These are phyloP conservation scores for Dendrocalamus latiflorus DNA, from an alignment of 202 grass and related monocot genomes.

Conservation along the genomic window DNA sequence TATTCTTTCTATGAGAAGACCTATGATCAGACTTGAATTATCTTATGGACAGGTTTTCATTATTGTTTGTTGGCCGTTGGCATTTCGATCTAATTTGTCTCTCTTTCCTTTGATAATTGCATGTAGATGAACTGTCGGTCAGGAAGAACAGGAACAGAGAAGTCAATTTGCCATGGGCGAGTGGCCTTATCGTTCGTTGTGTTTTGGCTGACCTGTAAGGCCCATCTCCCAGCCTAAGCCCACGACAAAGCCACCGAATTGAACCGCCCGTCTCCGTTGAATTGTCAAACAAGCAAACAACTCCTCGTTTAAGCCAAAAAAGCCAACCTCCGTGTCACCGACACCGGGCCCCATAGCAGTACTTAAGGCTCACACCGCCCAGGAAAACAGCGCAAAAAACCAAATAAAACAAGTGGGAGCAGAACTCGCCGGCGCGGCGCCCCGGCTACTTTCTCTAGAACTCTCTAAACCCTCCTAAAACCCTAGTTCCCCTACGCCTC, in stretches of 20 bases:
- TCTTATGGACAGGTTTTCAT: background rate
- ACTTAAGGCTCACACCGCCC: background rate
- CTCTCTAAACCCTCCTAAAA: slow-evolving; percentile 58
- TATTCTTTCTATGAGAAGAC: background rate
- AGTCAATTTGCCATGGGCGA: background rate
- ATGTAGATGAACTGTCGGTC: background rate
- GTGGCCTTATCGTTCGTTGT: background rate
- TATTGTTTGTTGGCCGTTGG: background rate
- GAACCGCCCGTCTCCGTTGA: background rate
- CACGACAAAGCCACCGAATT: background rate
- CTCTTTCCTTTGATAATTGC: background rate
- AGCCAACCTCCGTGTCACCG: background rate
- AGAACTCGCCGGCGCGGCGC: too few relatives aligned
- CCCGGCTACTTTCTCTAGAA: too few relatives aligned
- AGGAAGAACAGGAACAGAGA: background rate
- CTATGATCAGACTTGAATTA: background rate
- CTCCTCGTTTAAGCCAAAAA: background rate
- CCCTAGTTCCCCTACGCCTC: slow-evolving; percentile 37
- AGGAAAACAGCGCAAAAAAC: too few relatives aligned
- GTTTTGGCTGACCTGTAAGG: background rate
- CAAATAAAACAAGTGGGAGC: background rate
- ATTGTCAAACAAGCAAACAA: slow-evolving; percentile 35
- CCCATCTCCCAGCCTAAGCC: background rate
- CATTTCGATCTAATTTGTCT: background rate
- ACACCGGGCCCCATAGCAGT: background rate